Evolutionary conservation across 176 grass and related monocot species (phyloP).

Genomic region (Musa troglodytarum): DNA sequence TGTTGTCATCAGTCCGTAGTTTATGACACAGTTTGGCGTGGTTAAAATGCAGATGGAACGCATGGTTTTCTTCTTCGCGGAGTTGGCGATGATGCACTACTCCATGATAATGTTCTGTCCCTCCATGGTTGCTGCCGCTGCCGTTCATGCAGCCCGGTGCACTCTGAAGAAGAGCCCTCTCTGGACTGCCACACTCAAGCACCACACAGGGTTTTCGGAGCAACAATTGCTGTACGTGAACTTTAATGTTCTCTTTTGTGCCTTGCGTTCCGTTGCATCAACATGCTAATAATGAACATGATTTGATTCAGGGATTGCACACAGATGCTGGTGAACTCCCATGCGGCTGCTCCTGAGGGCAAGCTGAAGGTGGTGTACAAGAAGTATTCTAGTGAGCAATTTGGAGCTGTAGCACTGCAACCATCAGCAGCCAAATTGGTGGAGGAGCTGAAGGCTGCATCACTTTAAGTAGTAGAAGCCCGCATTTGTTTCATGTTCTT

Average conservation of each 20-base stretch:
- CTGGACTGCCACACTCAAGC: constrained; percentile 72
- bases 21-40: neutral
- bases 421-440: constrained; percentile 24
- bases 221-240: constrained; percentile 50
- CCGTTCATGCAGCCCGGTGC: constrained; percentile 64
- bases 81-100: constrained; percentile 75
- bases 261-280: too few relatives aligned
- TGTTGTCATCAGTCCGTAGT: neutral
- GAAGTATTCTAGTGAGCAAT: constrained; percentile 64
- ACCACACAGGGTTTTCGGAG: constrained; percentile 64
- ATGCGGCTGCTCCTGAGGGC: constrained; percentile 34
- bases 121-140: constrained; percentile 70
- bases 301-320: constrained; percentile 36
- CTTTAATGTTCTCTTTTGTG: neutral
- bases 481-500: too few relatives aligned
- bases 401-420: constrained; percentile 50
- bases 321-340: constrained; percentile 50
- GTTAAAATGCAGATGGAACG: constrained; percentile 61
- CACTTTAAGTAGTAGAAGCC: too few relatives aligned
- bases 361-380: constrained; percentile 80
- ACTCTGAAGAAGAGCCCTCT: constrained; percentile 63
- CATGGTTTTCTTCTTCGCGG: constrained; percentile 88
- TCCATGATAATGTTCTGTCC: constrained; percentile 38
- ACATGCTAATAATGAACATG: neutral
- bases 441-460: constrained; percentile 5